A percentile compares a stretch with the other conserved stretches of the same genome.
phyloP scores from a whole-genome alignment of 345 rosid genomes.

The Orychophragmus violaceus region DNA sequence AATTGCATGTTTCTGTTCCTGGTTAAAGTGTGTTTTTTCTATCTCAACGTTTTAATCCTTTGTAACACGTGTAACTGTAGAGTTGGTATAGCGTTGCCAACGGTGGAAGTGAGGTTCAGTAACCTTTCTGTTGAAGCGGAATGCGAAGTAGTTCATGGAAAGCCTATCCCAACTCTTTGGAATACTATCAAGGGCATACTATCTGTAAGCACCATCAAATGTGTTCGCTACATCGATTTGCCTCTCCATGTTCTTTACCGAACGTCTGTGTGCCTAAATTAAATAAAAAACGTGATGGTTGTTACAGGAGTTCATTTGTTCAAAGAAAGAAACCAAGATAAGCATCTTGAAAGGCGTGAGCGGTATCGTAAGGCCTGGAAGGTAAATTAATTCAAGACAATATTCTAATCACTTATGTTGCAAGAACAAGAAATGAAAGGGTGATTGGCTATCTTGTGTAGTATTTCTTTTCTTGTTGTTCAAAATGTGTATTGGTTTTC shows the following conservation, averaged over 20 bases:
- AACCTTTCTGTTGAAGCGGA: constrained; percentile 36
- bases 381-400: constrained; percentile 5
- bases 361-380: constrained; percentile 49
- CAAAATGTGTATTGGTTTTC: not conserved
- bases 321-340: constrained; percentile 36
- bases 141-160: constrained; percentile 36
- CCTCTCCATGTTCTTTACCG: not conserved
- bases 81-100: constrained; percentile 38
- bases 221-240: not conserved
- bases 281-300: constrained; percentile 1
- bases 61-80: constrained; percentile 18
- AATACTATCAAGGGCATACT: constrained; percentile 23
- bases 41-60: not conserved
- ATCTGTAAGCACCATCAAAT: constrained; percentile 17
- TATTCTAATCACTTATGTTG: not conserved
- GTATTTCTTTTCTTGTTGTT: not conserved
- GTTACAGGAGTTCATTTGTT: constrained; percentile 12
- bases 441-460: not conserved
- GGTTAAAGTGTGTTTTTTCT: not conserved
- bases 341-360: constrained; percentile 51
- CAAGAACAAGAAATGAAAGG: not conserved
- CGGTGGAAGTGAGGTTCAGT: constrained; percentile 40
- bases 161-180: constrained; percentile 48
- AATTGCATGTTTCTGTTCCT: not conserved
- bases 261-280: not conserved